Evolutionary conservation across 352 stramenopile species (phyloP), one percentile per base, ranked within the genome.

Genomic region (Pythium apleroticum): DNA sequence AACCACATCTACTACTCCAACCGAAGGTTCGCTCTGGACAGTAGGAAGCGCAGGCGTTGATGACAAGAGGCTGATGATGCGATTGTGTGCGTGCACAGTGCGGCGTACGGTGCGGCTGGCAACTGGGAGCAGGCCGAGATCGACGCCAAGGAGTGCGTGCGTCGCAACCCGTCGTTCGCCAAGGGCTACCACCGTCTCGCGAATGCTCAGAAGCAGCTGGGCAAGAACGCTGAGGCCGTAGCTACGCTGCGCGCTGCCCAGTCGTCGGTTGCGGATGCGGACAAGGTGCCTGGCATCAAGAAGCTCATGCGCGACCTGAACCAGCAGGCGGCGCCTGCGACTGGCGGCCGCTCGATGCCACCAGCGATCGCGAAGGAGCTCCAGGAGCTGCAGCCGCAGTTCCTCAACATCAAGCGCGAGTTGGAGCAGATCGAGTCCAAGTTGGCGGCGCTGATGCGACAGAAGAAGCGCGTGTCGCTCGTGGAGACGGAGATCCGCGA

Each of bases 1-100:
- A 94, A 87, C 69, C 78, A 86, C 73, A 82, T 94, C 49, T 94
- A 92, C 72, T 94, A 94, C 74, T 94, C 86, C 28, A 94, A 94
- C 69, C 73, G 81, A 60, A 90, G 80, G 80, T 90, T 24, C 27
- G 56, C 52, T 17, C 1, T 45, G 33, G 37, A 14, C 24, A 14
- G 14, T 1, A 49, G 28, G 11, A 1, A 12, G 28, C 1, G 24
- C 31, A n/a, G 20, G 6, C 31, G 8, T 48, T n/a, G 11, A 12
- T 41, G 52, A 50, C 17, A 50, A 15, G 9, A 24, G 30, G 15
- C 17, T 15, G 27, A 17, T 48, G 17, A 12, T 58, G 33, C 0
- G 5, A 3, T 15, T 48, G 28, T 4, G 31, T 1, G 8, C 31
- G 30, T 20, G 12, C 60, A 45, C 30, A 92, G 86, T 74, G 86